Evolutionary conservation across 2,329 filamentous ascomycete genomes (phyloP).

Genomic region (Xenoacremonium recifei): DNA sequence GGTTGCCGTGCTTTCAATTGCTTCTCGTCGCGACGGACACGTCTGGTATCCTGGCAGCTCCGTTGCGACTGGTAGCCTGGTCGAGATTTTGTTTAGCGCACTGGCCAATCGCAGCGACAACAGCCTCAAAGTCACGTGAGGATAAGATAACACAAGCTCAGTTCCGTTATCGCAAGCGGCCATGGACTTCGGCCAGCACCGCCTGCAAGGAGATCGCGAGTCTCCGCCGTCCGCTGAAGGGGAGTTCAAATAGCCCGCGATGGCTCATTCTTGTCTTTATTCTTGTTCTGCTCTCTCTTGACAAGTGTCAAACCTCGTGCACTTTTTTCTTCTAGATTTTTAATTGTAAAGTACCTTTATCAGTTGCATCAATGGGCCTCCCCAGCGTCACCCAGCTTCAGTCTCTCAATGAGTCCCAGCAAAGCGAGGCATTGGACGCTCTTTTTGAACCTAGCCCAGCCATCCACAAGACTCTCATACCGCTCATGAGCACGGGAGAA

Average conservation of each 20-base stretch:
- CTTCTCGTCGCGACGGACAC: conserved; percentile 22
- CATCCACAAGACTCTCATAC: conserved; percentile 70
- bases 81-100: conserved; percentile 33
- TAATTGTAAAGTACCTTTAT: background rate
- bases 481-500: conserved; percentile 53
- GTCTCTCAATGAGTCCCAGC: conserved; percentile 51
- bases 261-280: background rate
- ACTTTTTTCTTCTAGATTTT: too few relatives aligned
- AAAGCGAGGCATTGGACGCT: conserved; percentile 64
- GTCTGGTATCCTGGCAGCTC: conserved; percentile 22
- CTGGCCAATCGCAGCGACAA: conserved; percentile 22
- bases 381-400: conserved; percentile 44
- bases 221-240: conserved; percentile 22
- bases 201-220: conserved; percentile 16
- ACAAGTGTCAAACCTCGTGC: too few relatives aligned
- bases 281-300: too few relatives aligned
- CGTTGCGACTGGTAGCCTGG: conserved; percentile 24
- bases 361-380: conserved; percentile 48
- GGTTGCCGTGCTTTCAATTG: conserved; percentile 30
- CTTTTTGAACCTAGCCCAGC: conserved; percentile 81
- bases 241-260: conserved; percentile 1
- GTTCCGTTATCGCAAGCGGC: conserved; percentile 2
- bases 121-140: conserved; percentile 23
- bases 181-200: conserved; percentile 24
- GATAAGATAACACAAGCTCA: conserved; percentile 24